Evolutionary conservation across 2,329 filamentous ascomycete species (phyloP).

Genomic region (Trichoderma pleuroti): DNA sequence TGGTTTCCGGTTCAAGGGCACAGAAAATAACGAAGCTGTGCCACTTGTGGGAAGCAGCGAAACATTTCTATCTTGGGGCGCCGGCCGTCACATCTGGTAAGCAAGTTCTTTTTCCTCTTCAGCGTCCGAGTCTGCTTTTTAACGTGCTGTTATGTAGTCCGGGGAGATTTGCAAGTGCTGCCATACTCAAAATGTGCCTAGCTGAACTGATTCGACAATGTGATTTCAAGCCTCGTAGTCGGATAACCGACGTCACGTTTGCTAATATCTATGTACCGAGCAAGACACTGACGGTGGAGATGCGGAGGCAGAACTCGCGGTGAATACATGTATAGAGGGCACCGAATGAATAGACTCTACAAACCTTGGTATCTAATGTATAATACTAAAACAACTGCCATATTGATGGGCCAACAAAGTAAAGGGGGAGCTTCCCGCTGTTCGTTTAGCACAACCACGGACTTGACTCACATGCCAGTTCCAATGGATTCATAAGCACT

Average conservation of each 20-base stretch:
- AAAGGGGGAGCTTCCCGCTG: background rate
- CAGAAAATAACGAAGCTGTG: background rate
- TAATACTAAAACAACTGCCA: background rate
- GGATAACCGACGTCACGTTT: background rate
- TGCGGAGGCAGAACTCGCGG: background rate
- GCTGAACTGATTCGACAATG: background rate
- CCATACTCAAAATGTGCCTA: background rate
- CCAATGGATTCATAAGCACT: background rate
- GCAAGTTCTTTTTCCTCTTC: background rate
- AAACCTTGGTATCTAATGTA: background rate
- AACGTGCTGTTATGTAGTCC: background rate
- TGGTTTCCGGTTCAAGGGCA: background rate
- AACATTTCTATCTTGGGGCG: background rate
- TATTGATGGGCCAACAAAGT: background rate
- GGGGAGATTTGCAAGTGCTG: background rate
- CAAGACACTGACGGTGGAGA: background rate
- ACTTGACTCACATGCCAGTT: background rate
- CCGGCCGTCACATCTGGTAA: background rate
- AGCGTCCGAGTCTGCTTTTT: background rate
- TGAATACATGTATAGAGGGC: background rate
- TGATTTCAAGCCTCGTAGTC: background rate
- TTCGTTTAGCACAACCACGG: background rate
- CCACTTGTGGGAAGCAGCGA: background rate
- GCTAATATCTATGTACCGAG: background rate
- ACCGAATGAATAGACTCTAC: background rate